Evolutionary conservation across 352 stramenopile species (phyloP), one percentile per base, ranked within the genome.

Genomic region (Phytophthora fragariae): DNA sequence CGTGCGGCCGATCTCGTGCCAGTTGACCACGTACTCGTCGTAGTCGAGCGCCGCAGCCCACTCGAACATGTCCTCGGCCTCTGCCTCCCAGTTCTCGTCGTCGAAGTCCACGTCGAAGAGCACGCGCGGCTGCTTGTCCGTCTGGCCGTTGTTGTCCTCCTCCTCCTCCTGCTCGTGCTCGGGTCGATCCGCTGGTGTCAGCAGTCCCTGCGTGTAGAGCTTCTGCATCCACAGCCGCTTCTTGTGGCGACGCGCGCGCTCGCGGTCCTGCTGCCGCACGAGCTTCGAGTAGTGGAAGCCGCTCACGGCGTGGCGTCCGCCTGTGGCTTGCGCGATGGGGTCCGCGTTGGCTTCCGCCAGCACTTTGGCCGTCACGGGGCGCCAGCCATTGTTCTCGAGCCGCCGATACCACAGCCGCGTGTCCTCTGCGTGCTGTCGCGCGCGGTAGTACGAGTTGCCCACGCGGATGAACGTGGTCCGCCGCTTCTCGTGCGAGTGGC

Each of bases 341-440:
- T 93, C 88, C 31, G 80, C 81, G 44, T 76, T 83, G 9, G 88
- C 82, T 54, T 92, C 86, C 1, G 83, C 68, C 27, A 95, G 62
- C 31, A 92, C 86, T 67, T 95, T 95, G 55, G 88, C 85, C 0
- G 90, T 96, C 71, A 98, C 92, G 2, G 89, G 87, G 5, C 93
- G 89, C 93, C 93, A 98, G 5, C 91, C 90, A 49, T 98, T 98
- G 80, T 97, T 94, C 65, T 98, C 93, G 17, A 94, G 79, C 12
- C 93, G 86, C 35, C 81, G 72, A 75, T 98, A 98, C 93, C 92
- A 98, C 41, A 88, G 70, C 15, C 73, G 77, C 47, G 73, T 93
- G 57, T 91, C 82, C 65, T 90, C 72, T 11, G 67, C 79, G 14
- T 75, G 69, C 55, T 87, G 74, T n/a, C 75, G 76, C 0, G 86